Base-by-base conservation (phyloP, 345 rosid genomes). In the Cardiospermum halicacabum region DNA sequence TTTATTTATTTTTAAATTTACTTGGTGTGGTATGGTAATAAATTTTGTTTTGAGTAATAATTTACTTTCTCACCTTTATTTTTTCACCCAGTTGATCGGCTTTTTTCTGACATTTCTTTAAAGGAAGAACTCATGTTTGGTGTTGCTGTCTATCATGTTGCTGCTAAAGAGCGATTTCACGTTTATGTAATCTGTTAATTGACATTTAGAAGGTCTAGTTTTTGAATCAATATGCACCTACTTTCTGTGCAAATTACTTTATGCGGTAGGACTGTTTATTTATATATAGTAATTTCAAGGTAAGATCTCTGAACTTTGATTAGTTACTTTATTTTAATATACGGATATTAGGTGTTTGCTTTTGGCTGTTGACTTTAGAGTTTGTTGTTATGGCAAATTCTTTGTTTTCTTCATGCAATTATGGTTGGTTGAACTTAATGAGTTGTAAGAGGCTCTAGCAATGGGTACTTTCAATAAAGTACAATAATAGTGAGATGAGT, bases 341-440 rank as follows among this genome's bases (percentile, higher is more conserved):
- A 4, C 40, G 12, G 32, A 2, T 7, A 15, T 37, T 10, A 28
- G 51, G 6, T 28, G 28, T 27, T 19, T 40, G 13, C 16, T 42
- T 37, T 7, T 65, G 16, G 56, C 1, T 1, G 53, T 55, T 40
- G 54, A 55, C 60, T 54, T 55, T 11, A 5, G 28, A 54, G 24
- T 54, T 11, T 6, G 30, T 28, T 55, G 37, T 27, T 37, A 10
- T 25, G n/a, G 8, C 19, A n/a, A 24, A 26, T 27, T 39, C 50
- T 53, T 53, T 53, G 9, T 64, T n/a, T 5, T 47, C 65, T 47
- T 18, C 16, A 27, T 16, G 27, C 53, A 16, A 48, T 49, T 62
- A 27, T 27, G 1, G 49, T 28, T 27, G 18, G 22, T 40, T 39
- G 28, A 10, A 21, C 26, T n/a, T 37, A 48, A 49, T 49, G 66